A percentile compares a stretch with the other conserved stretches of the same genome.
phyloP scores from a whole-genome alignment of 2,329 filamentous ascomycete species.

The Aspergillus melleus region DNA sequence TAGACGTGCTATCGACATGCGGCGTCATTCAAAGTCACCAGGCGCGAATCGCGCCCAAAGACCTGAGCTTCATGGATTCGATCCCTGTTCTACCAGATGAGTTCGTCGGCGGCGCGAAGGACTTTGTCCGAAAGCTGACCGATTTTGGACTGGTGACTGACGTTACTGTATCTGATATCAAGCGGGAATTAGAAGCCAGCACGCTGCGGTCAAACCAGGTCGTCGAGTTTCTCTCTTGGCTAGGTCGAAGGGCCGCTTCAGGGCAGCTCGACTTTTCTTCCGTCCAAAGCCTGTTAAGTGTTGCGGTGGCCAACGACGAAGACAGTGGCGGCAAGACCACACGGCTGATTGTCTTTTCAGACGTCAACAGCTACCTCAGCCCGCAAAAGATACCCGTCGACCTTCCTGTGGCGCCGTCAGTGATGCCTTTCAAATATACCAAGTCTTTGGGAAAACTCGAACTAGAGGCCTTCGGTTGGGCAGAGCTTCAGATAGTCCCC shows the following conservation, averaged over 20 bases:
- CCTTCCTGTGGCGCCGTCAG: constrained; percentile 75
- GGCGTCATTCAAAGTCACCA: constrained; percentile 82
- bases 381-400: constrained; percentile 77
- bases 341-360: constrained; percentile 73
- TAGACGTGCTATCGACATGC: constrained; percentile 84
- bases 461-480: constrained; percentile 81
- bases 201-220: constrained; percentile 78
- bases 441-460: constrained; percentile 66
- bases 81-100: constrained; percentile 83
- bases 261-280: constrained; percentile 70
- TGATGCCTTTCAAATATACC: constrained; percentile 82
- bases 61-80: constrained; percentile 76
- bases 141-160: constrained; percentile 85
- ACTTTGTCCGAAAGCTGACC: constrained; percentile 76
- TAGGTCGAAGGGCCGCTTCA: constrained; percentile 68
- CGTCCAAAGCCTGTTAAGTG: constrained; percentile 70
- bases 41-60: constrained; percentile 73
- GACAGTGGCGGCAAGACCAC: constrained; percentile 60
- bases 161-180: constrained; percentile 84
- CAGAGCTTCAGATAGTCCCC: constrained; percentile 75
- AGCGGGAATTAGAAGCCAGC: constrained; percentile 75
- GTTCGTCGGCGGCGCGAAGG: constrained; percentile 64
- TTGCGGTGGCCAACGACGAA: constrained; percentile 61
- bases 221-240: constrained; percentile 81
- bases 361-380: constrained; percentile 73